Conservation (phyloP, 352 stramenopile species). For the Globisporangium abappressorium region DNA sequence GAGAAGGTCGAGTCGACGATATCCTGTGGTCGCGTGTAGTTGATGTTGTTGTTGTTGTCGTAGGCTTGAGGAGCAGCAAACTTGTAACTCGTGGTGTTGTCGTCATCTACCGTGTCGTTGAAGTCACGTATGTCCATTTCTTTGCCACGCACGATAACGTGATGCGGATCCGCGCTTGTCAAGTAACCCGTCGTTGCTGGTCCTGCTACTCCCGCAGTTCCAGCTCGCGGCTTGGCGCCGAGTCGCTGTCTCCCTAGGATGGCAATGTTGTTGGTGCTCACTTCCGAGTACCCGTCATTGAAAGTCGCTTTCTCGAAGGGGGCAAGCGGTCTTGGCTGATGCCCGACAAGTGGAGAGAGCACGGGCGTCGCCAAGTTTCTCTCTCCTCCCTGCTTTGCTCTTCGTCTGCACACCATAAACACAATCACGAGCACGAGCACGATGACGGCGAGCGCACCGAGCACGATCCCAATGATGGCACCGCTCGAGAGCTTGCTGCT, state of each 20-base stretch:
- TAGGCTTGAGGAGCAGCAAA: conserved; percentile 2
- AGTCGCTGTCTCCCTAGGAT: conserved; percentile 7
- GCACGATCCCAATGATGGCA: conserved; percentile 5
- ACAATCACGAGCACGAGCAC: conserved; percentile 11
- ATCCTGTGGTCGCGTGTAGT: conserved; percentile 6
- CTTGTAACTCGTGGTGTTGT: conserved; percentile 20
- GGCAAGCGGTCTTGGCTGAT: not conserved
- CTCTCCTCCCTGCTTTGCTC: not conserved
- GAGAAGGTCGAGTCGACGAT: conserved; percentile 33
- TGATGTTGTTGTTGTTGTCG: not conserved
- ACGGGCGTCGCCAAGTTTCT: not conserved
- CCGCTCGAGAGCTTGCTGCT: conserved; percentile 6
- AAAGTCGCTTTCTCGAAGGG: conserved; percentile 17
- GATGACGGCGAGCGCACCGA: conserved; percentile 1
- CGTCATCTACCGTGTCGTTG: conserved; percentile 17
- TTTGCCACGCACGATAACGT: not conserved
- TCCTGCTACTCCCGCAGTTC: not conserved
- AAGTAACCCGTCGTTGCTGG: conserved; percentile 7
- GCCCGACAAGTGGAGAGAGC: not conserved
- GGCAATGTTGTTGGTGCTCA: not conserved
- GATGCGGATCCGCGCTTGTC: conserved; percentile 2
- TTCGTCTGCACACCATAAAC: conserved; percentile 1
- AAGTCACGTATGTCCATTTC: conserved; percentile 35
- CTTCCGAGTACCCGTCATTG: conserved; percentile 13
- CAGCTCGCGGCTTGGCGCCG: conserved; percentile 4